phyloP scores from a whole-genome alignment of 371 early-diverging fungal genomes.

The Apophysomyces sp. region DNA sequence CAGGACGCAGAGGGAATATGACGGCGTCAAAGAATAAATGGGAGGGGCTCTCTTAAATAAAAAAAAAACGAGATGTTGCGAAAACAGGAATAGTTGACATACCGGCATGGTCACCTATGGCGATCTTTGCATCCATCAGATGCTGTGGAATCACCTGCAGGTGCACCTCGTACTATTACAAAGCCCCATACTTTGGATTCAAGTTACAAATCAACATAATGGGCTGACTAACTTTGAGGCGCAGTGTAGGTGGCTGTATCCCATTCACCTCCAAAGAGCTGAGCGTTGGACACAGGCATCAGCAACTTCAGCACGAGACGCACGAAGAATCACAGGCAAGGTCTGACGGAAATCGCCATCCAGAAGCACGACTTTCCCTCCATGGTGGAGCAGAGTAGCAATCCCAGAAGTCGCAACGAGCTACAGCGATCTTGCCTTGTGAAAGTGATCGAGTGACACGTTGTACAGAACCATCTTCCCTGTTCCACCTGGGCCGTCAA shows the following conservation, averaged over 20 bases:
- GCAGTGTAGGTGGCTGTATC: slow-evolving; percentile 13
- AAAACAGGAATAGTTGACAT: not conserved
- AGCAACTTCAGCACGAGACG: too few relatives aligned
- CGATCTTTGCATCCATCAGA: not conserved
- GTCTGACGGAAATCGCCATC: too few relatives aligned
- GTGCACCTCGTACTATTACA: slow-evolving; percentile 27
- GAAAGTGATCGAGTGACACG: too few relatives aligned
- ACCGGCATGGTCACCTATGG: not conserved
- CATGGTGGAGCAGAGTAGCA: too few relatives aligned
- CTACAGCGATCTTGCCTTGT: too few relatives aligned
- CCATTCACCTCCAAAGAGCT: not conserved
- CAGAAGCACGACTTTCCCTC: not conserved
- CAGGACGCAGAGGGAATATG: slow-evolving; percentile 22
- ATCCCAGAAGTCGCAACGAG: too few relatives aligned
- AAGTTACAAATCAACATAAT: slow-evolving; percentile 28
- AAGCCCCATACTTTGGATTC: slow-evolving; percentile 8
- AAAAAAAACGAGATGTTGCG: not conserved
- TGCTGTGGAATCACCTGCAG: not conserved
- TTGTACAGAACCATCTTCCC: too few relatives aligned
- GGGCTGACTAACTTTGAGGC: slow-evolving; percentile 19
- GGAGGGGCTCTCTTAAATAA: not conserved
- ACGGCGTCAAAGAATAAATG: slow-evolving; percentile 2
- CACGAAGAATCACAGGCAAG: too few relatives aligned
- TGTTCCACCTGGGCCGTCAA: too few relatives aligned
- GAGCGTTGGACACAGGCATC: too few relatives aligned